Percentiles rank a stretch among this genome's conserved stretches.
phyloP scores from a whole-genome alignment of 768 basidiomycete species.

The Lenzites betulinus region DNA sequence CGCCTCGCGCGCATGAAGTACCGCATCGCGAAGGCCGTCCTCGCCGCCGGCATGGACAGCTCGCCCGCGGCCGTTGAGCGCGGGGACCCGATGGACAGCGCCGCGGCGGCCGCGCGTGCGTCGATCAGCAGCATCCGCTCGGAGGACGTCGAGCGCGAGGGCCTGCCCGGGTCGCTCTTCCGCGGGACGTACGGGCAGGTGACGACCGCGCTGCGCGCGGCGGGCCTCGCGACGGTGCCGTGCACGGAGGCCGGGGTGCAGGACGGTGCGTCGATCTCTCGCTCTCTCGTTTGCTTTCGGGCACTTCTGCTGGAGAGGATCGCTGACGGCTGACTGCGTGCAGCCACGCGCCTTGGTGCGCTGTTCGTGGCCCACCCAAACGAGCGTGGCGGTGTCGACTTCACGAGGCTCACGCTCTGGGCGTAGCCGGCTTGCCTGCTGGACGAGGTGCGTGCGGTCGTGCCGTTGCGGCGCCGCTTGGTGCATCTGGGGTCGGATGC shows the following conservation, averaged over 20 bases:
- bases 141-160: slow-evolving; percentile 21
- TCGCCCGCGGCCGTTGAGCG: slow-evolving; percentile 26
- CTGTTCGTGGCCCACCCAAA: slow-evolving; percentile 40
- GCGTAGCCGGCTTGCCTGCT: slow-evolving; percentile 32
- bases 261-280: slow-evolving; percentile 31
- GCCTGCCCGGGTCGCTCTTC: slow-evolving; percentile 37
- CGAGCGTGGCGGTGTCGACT: slow-evolving; percentile 34
- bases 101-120: not conserved
- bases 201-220: slow-evolving; percentile 39
- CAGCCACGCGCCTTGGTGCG: slow-evolving; percentile 44
- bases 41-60: slow-evolving; percentile 43
- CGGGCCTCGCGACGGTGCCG: slow-evolving; percentile 38
- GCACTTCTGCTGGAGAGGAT: not conserved
- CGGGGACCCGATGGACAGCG: slow-evolving; percentile 18
- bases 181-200: slow-evolving; percentile 48
- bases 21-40: slow-evolving; percentile 40
- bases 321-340: not conserved
- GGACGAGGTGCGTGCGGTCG: slow-evolving; percentile 1
- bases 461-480: too few relatives aligned
- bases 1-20: slow-evolving; percentile 35
- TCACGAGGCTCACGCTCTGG: slow-evolving; percentile 45
- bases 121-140: slow-evolving; percentile 23
- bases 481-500: not conserved
- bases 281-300: not conserved
- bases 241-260: slow-evolving; percentile 34